These are phyloP conservation scores for Candida anglica DNA, from an alignment of 805 yeast genomes.

Conservation along the genomic window DNA sequence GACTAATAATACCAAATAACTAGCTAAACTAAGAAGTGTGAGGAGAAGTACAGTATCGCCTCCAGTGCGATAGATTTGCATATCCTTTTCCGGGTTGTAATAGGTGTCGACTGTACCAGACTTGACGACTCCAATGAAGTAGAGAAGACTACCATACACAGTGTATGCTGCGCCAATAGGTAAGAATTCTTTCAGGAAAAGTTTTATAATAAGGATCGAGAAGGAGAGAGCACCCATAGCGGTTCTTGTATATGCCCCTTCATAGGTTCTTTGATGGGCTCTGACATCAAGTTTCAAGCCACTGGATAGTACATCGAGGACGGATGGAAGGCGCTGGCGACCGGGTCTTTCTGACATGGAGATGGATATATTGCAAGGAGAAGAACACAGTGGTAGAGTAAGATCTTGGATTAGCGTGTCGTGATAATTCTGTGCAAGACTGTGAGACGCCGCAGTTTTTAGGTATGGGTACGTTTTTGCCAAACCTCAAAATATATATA, in stretches of 20 bases:
- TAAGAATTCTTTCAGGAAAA: slow-evolving; percentile 60
- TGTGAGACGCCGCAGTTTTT: too few relatives aligned
- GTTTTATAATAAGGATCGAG: slow-evolving; percentile 57
- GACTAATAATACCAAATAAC: slow-evolving; percentile 50
- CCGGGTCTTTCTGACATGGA: not conserved
- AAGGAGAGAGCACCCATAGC: slow-evolving; percentile 68
- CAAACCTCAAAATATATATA: too few relatives aligned
- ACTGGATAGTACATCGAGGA: slow-evolving; percentile 34
- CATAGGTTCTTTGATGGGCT: slow-evolving; percentile 80
- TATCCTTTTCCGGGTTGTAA: slow-evolving; percentile 32
- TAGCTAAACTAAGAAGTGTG: slow-evolving; percentile 44
- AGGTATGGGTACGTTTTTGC: too few relatives aligned
- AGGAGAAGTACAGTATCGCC: slow-evolving; percentile 59
- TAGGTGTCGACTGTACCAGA: slow-evolving; percentile 32
- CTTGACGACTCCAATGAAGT: slow-evolving; percentile 35
- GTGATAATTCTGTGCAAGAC: too few relatives aligned
- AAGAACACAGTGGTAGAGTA: too few relatives aligned
- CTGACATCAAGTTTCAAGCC: slow-evolving; percentile 46
- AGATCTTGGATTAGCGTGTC: too few relatives aligned
- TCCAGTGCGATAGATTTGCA: slow-evolving; percentile 51
- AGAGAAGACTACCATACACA: slow-evolving; percentile 48
- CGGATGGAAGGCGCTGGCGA: slow-evolving; percentile 21
- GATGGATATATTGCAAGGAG: not conserved
- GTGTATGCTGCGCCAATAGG: slow-evolving; percentile 67
- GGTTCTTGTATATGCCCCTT: slow-evolving; percentile 76